Percentiles rank a stretch among this genome's conserved stretches.
Conservation (phyloP, 371 early-diverging fungal genomes). For the Mortierella sp. region DNA sequence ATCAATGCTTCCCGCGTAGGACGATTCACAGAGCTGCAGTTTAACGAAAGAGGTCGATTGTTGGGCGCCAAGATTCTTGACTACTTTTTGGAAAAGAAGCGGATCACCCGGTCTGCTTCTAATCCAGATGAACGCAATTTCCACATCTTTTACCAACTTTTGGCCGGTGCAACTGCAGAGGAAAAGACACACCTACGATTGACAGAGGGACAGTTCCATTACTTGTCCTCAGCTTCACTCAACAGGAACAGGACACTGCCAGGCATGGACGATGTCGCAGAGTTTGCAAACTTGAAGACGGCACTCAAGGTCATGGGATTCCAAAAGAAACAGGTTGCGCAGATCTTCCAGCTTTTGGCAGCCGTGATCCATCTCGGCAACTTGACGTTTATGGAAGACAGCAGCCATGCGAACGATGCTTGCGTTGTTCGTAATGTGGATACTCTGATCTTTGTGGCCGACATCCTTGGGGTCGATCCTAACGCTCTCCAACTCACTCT, state of each 20-base stretch:
- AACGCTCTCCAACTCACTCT: conserved; percentile 84
- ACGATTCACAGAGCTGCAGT: conserved; percentile 92
- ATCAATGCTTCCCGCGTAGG: conserved; percentile 90
- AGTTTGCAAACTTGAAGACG: conserved; percentile 74
- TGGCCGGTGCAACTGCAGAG: conserved; percentile 62
- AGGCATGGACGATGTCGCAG: conserved; percentile 60
- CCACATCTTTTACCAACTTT: conserved; percentile 91
- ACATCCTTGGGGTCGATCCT: conserved; percentile 86
- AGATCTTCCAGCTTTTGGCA: conserved; percentile 87
- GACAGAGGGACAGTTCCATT: conserved; percentile 64
- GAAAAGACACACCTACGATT: conserved; percentile 65
- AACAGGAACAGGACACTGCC: conserved; percentile 29
- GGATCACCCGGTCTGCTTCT: conserved; percentile 67
- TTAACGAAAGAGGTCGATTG: conserved; percentile 87
- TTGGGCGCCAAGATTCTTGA: conserved; percentile 90
- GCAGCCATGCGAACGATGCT: conserved; percentile 71
- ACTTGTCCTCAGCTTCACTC: conserved; percentile 57
- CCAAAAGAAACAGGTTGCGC: conserved; percentile 79
- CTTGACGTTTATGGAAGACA: conserved; percentile 81
- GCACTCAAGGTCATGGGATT: conserved; percentile 87
- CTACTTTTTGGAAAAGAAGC: conserved; percentile 90
- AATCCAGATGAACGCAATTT: conserved; percentile 82
- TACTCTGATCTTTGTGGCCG: conserved; percentile 84
- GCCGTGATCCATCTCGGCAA: conserved; percentile 94
- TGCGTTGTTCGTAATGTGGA: conserved; percentile 80